Percentiles rank a stretch among this genome's conserved stretches.
phyloP scores from a whole-genome alignment of 1,284 basidiomycete genomes.

The Puccinia triticina region DNA sequence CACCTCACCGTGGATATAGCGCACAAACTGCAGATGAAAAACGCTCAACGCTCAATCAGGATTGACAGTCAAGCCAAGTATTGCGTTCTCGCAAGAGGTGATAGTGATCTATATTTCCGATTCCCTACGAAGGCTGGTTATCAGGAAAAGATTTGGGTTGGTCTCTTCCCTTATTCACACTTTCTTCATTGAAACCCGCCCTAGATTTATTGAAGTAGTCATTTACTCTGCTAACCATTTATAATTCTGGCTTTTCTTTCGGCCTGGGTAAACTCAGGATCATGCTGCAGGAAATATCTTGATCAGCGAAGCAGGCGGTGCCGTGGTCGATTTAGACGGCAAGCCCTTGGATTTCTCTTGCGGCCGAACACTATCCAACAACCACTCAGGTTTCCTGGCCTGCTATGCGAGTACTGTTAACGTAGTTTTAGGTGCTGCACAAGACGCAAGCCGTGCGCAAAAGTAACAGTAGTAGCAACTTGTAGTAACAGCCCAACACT shows the following conservation, averaged over 20 bases:
- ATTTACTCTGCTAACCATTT: not conserved
- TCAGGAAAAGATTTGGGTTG: slow-evolving; percentile 85
- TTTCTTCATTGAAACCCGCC: not conserved
- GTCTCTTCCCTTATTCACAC: slow-evolving; percentile 53
- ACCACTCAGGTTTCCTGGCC: slow-evolving; percentile 82
- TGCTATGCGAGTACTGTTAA: slow-evolving; percentile 61
- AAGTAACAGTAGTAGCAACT: too few species aligned
- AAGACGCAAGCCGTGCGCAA: too few species aligned
- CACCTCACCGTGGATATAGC: slow-evolving; percentile 70
- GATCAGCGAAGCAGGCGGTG: slow-evolving; percentile 84
- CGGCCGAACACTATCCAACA: slow-evolving; percentile 81
- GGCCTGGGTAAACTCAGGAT: slow-evolving; percentile 65
- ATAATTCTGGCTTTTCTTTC: slow-evolving; percentile 9
- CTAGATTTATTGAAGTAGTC: slow-evolving; percentile 30
- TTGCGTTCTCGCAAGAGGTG: slow-evolving; percentile 80
- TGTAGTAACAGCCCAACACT: too few species aligned
- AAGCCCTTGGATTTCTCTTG: slow-evolving; percentile 79
- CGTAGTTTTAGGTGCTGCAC: too few species aligned
- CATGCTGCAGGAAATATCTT: slow-evolving; percentile 86
- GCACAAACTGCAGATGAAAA: slow-evolving; percentile 72
- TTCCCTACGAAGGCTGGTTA: slow-evolving; percentile 81
- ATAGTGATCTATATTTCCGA: slow-evolving; percentile 85
- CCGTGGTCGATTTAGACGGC: slow-evolving; percentile 81
- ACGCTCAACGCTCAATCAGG: slow-evolving; percentile 72
- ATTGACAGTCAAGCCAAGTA: slow-evolving; percentile 99